Conservation (phyloP, 1,139 yeast species). For the Candida neerlandica region DNA sequence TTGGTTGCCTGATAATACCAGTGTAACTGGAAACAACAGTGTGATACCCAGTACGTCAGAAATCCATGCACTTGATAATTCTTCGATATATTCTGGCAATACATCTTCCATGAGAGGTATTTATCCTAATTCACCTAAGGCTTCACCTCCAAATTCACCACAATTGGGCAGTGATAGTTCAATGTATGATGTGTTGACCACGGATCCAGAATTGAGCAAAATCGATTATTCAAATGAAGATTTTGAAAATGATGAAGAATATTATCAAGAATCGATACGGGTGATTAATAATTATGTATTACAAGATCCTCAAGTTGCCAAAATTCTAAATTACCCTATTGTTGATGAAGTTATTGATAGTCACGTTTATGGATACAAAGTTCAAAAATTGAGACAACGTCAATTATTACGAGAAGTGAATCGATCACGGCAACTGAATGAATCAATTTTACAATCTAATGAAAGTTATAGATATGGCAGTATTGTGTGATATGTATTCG, state of each 20-base stretch:
- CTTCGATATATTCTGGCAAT: conserved; percentile 35
- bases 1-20: conserved; percentile 64
- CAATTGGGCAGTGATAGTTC: conserved; percentile 17
- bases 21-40: conserved; percentile 13
- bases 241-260: conserved; percentile 45
- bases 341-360: conserved; percentile 47
- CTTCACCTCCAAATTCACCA: conserved; percentile 27
- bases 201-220: conserved; percentile 22
- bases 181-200: conserved; percentile 32
- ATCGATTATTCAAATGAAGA: conserved; percentile 33
- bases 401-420: conserved; percentile 20
- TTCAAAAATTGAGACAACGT: conserved; percentile 36
- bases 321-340: conserved; percentile 45
- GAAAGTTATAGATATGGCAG: conserved; percentile 28
- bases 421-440: conserved; percentile 4
- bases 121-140: conserved; percentile 31
- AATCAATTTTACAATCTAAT: conserved; percentile 13
- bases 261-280: conserved; percentile 36
- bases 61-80: conserved; percentile 28
- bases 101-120: conserved; percentile 37
- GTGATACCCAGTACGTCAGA: conserved; percentile 31
- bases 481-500: conserved; percentile 18
- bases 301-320: conserved; percentile 38
- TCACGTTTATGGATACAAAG: conserved; percentile 48
- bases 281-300: conserved; percentile 44